Evolutionary conservation across 768 basidiomycete species (phyloP).

Genomic region (Glaciozyma martinii): DNA sequence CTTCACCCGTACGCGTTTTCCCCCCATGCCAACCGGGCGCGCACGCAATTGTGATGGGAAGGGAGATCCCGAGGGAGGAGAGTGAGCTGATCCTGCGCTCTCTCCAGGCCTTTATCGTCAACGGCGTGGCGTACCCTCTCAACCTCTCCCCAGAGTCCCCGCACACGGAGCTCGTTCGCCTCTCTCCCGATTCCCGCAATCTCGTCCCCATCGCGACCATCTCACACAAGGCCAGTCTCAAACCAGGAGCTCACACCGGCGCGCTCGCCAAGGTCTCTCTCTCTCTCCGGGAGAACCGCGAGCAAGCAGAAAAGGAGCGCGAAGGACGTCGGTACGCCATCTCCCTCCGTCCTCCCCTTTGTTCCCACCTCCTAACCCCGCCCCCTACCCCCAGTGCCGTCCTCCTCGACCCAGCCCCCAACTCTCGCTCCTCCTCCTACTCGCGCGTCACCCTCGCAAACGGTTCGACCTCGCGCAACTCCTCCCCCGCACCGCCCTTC

Average conservation of each 20-base stretch:
- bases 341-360: neutral
- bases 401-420: slow-evolving; percentile 9
- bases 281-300: slow-evolving; percentile 8
- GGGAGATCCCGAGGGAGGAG: neutral
- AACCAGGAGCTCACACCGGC: neutral
- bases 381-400: slow-evolving; percentile 10
- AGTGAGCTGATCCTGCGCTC: neutral
- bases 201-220: slow-evolving; percentile 14
- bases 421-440: slow-evolving; percentile 8
- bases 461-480: slow-evolving; percentile 3
- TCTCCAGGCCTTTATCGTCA: slow-evolving; percentile 15
- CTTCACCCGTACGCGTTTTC: no score
- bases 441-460: neutral
- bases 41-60: neutral
- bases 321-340: slow-evolving; percentile 14
- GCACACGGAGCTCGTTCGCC: slow-evolving; percentile 6
- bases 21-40: neutral
- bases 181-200: neutral
- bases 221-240: slow-evolving; percentile 7
- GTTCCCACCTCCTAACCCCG: neutral
- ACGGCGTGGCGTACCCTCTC: slow-evolving; percentile 12
- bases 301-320: slow-evolving; percentile 16
- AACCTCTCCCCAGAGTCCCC: slow-evolving; percentile 17
- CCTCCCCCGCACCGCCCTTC: slow-evolving; percentile 7
- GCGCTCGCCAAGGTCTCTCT: slow-evolving; percentile 7